These are phyloP conservation scores for Tolypocladium sp. DNA, from an alignment of 2,329 filamentous ascomycete species.

Conservation along the genomic window DNA sequence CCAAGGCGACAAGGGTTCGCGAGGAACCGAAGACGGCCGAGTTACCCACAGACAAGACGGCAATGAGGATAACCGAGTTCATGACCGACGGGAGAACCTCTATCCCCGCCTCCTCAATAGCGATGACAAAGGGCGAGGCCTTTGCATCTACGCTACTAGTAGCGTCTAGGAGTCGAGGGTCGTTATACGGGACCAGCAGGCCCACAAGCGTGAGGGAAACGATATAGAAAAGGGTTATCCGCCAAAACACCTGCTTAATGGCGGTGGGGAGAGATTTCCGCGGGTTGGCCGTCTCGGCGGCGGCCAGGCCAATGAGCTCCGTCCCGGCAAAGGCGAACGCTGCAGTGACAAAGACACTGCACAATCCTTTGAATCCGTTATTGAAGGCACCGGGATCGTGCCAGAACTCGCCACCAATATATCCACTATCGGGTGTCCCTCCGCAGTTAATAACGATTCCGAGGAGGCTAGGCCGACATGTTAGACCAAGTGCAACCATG, in stretches of 20 bases:
- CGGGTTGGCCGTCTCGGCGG: constrained; percentile 68
- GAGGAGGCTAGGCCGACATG: constrained; percentile 50
- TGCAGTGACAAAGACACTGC: constrained; percentile 67
- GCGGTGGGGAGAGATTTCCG: constrained; percentile 76
- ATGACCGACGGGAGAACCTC: constrained; percentile 75
- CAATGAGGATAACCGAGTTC: constrained; percentile 87
- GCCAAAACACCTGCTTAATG: constrained; percentile 92
- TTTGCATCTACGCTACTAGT: constrained; percentile 54
- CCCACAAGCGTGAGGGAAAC: constrained; percentile 74
- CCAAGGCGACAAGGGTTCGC: constrained; percentile 79
- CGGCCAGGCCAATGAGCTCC: constrained; percentile 66
- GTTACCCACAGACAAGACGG: constrained; percentile 85
- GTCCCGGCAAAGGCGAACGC: constrained; percentile 71
- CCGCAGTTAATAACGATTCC: constrained; percentile 81
- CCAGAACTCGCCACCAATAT: constrained; percentile 78
- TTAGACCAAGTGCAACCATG: neutral
- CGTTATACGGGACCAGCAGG: constrained; percentile 67
- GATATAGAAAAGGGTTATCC: constrained; percentile 84
- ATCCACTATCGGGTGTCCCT: constrained; percentile 62
- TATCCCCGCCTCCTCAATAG: constrained; percentile 78
- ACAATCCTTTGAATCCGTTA: constrained; percentile 76
- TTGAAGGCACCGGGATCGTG: constrained; percentile 71
- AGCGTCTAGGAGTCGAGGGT: constrained; percentile 51
- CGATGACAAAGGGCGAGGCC: constrained; percentile 88
- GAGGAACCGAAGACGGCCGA: constrained; percentile 87